phyloP scores from a whole-genome alignment of 352 stramenopile species.

The Detonula confervacea region DNA sequence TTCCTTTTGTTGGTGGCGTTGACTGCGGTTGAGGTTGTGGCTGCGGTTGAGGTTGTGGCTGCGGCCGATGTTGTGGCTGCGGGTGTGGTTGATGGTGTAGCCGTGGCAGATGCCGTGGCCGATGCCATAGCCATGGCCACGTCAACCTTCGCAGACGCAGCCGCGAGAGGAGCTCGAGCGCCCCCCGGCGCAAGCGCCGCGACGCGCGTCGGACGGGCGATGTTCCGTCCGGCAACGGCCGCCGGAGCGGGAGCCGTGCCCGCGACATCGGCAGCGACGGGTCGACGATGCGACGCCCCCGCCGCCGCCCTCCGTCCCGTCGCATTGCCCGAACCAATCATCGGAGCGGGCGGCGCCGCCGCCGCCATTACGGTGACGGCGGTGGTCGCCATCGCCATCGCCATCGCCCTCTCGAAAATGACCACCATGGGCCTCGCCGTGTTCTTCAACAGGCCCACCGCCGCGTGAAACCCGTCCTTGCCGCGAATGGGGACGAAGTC shows the following conservation, averaged over 20 bases:
- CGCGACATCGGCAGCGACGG: not conserved
- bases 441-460: conserved; percentile 35
- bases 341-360: too few relatives aligned
- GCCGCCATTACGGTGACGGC: not conserved
- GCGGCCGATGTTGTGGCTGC: not conserved
- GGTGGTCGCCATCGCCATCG: too few relatives aligned
- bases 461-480: conserved; percentile 29
- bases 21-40: too few relatives aligned
- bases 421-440: conserved; percentile 45
- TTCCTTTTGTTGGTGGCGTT: not conserved
- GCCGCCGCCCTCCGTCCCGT: too few relatives aligned
- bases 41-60: not conserved
- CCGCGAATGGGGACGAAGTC: conserved; percentile 21
- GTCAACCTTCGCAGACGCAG: not conserved
- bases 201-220: too few relatives aligned
- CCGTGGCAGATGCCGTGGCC: too few relatives aligned
- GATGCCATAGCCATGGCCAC: not conserved
- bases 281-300: not conserved
- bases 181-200: too few relatives aligned
- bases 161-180: too few relatives aligned
- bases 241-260: not conserved
- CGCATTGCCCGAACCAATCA: too few relatives aligned
- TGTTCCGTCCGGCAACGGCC: not conserved
- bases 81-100: too few relatives aligned
- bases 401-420: conserved; percentile 43